Percentiles rank a stretch among this genome's conserved stretches.
phyloP scores from a whole-genome alignment of 2,329 filamentous ascomycete genomes.

The Metarhizium album region DNA sequence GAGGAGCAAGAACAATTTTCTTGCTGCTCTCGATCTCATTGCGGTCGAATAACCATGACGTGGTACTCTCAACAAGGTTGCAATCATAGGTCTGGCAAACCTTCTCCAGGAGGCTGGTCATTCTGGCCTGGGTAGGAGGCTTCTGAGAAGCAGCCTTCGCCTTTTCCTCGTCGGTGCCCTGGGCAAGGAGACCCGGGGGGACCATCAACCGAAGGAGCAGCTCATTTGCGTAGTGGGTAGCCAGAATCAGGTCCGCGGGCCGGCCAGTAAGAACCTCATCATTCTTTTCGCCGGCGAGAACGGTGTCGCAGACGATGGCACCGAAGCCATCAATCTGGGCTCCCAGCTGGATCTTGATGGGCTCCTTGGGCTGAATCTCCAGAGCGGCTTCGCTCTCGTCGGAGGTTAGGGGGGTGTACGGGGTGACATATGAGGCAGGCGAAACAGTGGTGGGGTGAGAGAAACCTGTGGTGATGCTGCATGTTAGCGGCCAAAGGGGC shows the following conservation, averaged over 20 bases:
- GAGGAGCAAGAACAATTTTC: conserved; percentile 89
- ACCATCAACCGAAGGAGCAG: conserved; percentile 83
- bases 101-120: conserved; percentile 82
- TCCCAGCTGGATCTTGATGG: conserved; percentile 97
- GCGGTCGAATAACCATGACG: conserved; percentile 89
- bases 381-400: conserved; percentile 75
- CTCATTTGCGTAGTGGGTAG: conserved; percentile 93
- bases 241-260: conserved; percentile 76
- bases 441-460: conserved; percentile 92
- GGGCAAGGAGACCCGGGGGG: conserved; percentile 74
- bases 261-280: conserved; percentile 61
- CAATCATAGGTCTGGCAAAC: conserved; percentile 83
- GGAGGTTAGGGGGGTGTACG: conserved; percentile 84
- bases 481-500: conserved; percentile 2
- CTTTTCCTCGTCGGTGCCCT: conserved; percentile 88
- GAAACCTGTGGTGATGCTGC: conserved; percentile 47
- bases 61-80: conserved; percentile 94
- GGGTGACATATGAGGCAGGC: conserved; percentile 86
- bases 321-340: conserved; percentile 97
- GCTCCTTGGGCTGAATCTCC: conserved; percentile 73
- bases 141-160: conserved; percentile 78
- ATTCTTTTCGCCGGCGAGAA: conserved; percentile 59
- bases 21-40: conserved; percentile 97
- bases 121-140: conserved; percentile 74
- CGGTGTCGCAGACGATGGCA: conserved; percentile 89